phyloP scores from a whole-genome alignment of 768 basidiomycete genomes.

The Leccinum longicurvipes region DNA sequence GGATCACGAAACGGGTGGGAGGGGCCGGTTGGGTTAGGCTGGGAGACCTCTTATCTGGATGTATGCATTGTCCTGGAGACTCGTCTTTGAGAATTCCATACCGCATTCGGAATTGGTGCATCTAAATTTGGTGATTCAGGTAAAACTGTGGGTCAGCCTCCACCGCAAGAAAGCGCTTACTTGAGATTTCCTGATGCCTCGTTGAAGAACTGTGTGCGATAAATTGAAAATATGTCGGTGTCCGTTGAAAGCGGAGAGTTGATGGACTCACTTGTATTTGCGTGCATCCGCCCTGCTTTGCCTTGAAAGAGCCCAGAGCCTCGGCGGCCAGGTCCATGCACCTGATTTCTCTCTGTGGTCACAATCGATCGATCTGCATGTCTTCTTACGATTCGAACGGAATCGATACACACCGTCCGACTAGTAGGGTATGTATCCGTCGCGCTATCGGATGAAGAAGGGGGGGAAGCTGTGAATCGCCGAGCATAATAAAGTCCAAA shows the following conservation, averaged over 20 bases:
- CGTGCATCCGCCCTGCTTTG: constrained; percentile 38
- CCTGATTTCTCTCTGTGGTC: constrained; percentile 38
- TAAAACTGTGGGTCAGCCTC: not conserved
- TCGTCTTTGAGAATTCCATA: constrained; percentile 40
- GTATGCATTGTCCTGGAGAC: constrained; percentile 38
- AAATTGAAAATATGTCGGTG: constrained; percentile 2
- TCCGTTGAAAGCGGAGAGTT: not conserved
- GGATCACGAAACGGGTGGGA: not conserved
- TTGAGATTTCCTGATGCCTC: constrained; percentile 35
- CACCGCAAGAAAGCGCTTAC: constrained; percentile 25
- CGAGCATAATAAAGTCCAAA: constrained; percentile 1
- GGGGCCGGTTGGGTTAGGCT: constrained; percentile 17
- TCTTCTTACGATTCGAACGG: not conserved
- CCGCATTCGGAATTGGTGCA: constrained; percentile 40
- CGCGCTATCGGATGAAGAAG: constrained; percentile 22
- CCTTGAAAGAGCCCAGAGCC: constrained; percentile 40
- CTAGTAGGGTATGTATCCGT: constrained; percentile 29
- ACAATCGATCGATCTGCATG: constrained; percentile 8
- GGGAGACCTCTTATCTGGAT: constrained; percentile 41
- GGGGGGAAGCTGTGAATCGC: constrained; percentile 17
- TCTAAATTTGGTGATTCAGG: no score
- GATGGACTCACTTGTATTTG: constrained; percentile 37
- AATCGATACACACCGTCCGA: constrained; percentile 30
- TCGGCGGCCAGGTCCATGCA: constrained; percentile 43
- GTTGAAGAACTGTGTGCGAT: constrained; percentile 36